phyloP scores from a whole-genome alignment of 805 yeast species.

The Grigorovia yakushimaensis region DNA sequence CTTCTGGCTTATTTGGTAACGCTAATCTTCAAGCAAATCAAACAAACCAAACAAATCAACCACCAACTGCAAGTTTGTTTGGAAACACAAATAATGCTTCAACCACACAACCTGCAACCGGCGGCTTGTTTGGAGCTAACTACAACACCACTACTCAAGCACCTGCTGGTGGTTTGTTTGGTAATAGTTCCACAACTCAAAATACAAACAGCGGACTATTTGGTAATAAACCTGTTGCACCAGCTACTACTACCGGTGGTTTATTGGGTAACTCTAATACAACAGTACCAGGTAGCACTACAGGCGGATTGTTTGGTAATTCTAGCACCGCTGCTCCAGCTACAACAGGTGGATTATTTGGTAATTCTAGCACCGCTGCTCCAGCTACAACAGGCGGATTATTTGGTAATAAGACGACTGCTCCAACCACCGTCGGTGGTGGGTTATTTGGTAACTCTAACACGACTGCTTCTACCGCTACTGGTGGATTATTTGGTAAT shows the following conservation, averaged over 20 bases:
- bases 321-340: background rate
- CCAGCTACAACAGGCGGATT: slow-evolving; percentile 9
- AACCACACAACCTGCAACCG: slow-evolving; percentile 6
- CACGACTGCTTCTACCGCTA: background rate
- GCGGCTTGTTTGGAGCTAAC: slow-evolving; percentile 19
- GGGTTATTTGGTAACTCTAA: slow-evolving; percentile 35
- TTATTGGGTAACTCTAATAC: slow-evolving; percentile 6
- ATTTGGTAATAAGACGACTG: slow-evolving; percentile 5
- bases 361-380: slow-evolving; percentile 8
- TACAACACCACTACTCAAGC: slow-evolving; percentile 4
- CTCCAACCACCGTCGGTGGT: slow-evolving; percentile 22
- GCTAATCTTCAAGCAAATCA: too few relatives aligned
- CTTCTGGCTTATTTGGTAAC: slow-evolving; percentile 14
- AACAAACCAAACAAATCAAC: slow-evolving; percentile 8
- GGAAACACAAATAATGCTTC: slow-evolving; percentile 4
- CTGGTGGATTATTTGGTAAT: slow-evolving; percentile 18
- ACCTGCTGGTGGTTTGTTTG: slow-evolving; percentile 12
- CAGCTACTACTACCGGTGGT: slow-evolving; percentile 6
- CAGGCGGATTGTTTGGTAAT: slow-evolving; percentile 7
- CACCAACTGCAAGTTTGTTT: slow-evolving; percentile 18
- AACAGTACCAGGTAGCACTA: slow-evolving; percentile 2
- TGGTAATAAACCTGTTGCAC: slow-evolving; percentile 5
- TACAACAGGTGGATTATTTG: slow-evolving; percentile 21
- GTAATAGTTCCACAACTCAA: too few relatives aligned
- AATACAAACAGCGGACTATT: too few relatives aligned